phyloP scores from a whole-genome alignment of 306 rosid genomes.

The Glycine soja region DNA sequence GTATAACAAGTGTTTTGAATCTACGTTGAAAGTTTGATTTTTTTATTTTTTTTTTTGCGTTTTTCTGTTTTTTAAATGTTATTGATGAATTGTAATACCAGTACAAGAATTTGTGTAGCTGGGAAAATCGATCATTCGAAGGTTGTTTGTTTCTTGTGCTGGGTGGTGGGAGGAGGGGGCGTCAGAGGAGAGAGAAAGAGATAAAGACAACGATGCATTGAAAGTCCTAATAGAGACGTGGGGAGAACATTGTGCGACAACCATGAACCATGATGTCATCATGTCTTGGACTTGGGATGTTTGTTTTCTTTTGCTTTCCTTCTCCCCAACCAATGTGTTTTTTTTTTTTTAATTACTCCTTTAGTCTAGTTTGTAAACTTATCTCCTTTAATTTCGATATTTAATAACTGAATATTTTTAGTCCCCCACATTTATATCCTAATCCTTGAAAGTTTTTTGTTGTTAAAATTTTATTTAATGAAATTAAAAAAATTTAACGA shows the following conservation, averaged over 20 bases:
- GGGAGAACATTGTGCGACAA: slow-evolving; percentile 59
- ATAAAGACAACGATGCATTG: slow-evolving; percentile 46
- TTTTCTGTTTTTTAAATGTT: background rate
- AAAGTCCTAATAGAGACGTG: slow-evolving; percentile 52
- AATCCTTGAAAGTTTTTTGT: too few relatives aligned
- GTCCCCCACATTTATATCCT: too few relatives aligned
- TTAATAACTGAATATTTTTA: too few relatives aligned
- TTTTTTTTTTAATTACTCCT: too few relatives aligned
- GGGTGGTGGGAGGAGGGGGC: slow-evolving; percentile 43
- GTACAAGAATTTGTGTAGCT: slow-evolving; percentile 42
- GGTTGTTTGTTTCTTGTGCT: slow-evolving; percentile 38
- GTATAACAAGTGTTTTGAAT: slow-evolving; percentile 33
- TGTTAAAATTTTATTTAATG: too few relatives aligned
- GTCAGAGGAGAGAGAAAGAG: slow-evolving; percentile 59
- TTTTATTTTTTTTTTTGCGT: background rate
- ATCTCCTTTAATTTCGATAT: too few relatives aligned
- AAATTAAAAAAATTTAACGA: too few relatives aligned
- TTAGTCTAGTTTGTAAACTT: too few relatives aligned
- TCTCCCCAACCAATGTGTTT: background rate
- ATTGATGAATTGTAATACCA: slow-evolving; percentile 27
- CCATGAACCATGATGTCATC: slow-evolving; percentile 33
- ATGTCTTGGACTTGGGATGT: background rate
- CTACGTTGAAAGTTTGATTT: slow-evolving; percentile 7
- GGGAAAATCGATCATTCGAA: slow-evolving; percentile 43
- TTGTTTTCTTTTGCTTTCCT: slow-evolving; percentile 27